phyloP scores from a whole-genome alignment of 495 filamentous ascomycete genomes.

The Tetracladium marchalianum region DNA sequence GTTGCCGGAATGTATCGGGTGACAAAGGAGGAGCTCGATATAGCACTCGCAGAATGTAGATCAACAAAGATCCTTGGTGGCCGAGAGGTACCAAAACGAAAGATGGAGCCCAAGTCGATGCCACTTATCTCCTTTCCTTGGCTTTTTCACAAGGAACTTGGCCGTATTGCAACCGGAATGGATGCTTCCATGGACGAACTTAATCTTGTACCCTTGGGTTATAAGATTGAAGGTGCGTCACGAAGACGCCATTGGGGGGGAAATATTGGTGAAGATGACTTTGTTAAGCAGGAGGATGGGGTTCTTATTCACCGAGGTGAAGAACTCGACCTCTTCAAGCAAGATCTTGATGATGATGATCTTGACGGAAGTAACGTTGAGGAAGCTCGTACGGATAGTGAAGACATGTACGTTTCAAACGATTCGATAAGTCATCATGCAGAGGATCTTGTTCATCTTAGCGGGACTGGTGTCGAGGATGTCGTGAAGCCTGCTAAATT shows the following conservation, averaged over 20 bases:
- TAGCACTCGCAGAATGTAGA: slow-evolving; percentile 38
- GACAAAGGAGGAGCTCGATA: slow-evolving; percentile 58
- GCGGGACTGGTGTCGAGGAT: slow-evolving; percentile 18
- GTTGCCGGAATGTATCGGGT: slow-evolving; percentile 80
- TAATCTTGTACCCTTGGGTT: slow-evolving; percentile 1
- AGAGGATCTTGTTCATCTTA: background rate
- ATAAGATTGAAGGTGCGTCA: slow-evolving; percentile 1
- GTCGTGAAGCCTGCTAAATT: slow-evolving; percentile 11
- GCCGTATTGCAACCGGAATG: slow-evolving; percentile 50
- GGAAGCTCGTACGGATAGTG: background rate
- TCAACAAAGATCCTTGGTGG: slow-evolving; percentile 25
- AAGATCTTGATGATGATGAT: slow-evolving; percentile 7
- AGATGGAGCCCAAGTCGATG: slow-evolving; percentile 38
- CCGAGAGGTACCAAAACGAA: slow-evolving; percentile 22
- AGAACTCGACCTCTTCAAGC: slow-evolving; percentile 25
- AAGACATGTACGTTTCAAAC: background rate
- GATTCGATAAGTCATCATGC: slow-evolving; percentile 4
- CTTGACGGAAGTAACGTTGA: slow-evolving; percentile 1
- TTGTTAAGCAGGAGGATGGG: slow-evolving; percentile 21
- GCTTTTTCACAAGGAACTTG: slow-evolving; percentile 69
- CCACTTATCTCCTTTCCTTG: slow-evolving; percentile 93
- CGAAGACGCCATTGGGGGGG: background rate
- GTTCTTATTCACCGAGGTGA: slow-evolving; percentile 28
- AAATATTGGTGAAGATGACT: slow-evolving; percentile 12
- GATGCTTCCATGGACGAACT: slow-evolving; percentile 5